These are phyloP conservation scores for Limonium bicolor DNA, from an alignment of 148 eudicot genomes.

Conservation along the genomic window DNA sequence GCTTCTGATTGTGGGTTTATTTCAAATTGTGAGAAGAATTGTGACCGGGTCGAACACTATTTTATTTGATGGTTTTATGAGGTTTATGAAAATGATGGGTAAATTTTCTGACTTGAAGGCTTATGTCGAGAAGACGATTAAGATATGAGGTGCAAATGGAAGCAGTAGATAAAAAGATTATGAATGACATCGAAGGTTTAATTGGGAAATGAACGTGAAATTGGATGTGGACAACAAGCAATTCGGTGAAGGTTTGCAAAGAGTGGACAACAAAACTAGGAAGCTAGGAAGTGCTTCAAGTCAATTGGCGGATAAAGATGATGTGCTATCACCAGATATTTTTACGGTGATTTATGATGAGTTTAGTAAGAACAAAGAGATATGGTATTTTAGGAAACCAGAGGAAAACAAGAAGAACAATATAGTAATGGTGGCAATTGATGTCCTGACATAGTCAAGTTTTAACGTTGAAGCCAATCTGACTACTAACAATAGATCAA, in stretches of 20 bases:
- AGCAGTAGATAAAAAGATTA: slow-evolving; percentile 41
- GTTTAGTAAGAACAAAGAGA: slow-evolving; percentile 20
- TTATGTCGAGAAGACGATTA: slow-evolving; percentile 25
- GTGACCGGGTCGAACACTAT: slow-evolving; percentile 12
- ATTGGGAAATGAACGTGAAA: slow-evolving; percentile 27
- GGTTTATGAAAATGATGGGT: slow-evolving; percentile 41
- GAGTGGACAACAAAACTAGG: slow-evolving; percentile 18
- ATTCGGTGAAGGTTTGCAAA: slow-evolving; percentile 19
- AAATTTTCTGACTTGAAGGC: slow-evolving; percentile 42
- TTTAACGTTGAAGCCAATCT: too few species aligned
- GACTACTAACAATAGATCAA: too few species aligned
- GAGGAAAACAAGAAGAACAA: too few species aligned
- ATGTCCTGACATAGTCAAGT: too few species aligned
- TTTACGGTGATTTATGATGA: slow-evolving; percentile 35
- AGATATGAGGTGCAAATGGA: slow-evolving; percentile 57
- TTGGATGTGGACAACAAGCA: slow-evolving; percentile 29
- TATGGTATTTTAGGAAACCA: too few species aligned
- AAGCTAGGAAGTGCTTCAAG: slow-evolving; percentile 23
- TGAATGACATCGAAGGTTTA: slow-evolving; percentile 21
- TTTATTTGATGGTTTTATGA: slow-evolving; percentile 6
- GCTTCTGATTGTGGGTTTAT: slow-evolving; percentile 31
- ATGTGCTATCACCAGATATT: slow-evolving; percentile 35
- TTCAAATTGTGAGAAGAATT: slow-evolving; percentile 43
- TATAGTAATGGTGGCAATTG: too few species aligned
- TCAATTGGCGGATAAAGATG: slow-evolving; percentile 19